phyloP scores from a whole-genome alignment of 2,329 filamentous ascomycete species.

The Botrytis fragariae region DNA sequence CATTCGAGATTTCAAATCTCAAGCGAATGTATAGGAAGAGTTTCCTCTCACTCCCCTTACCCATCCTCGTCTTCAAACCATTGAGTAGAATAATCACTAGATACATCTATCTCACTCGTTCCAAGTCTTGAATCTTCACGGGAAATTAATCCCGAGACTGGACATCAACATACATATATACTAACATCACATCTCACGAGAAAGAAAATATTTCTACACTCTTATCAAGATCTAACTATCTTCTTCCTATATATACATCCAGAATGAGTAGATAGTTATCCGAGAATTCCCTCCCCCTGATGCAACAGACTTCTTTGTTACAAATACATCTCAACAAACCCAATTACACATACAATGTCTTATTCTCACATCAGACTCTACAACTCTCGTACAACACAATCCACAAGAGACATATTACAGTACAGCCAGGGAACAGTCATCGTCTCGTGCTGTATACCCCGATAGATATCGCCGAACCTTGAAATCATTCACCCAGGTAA shows the following conservation, averaged over 20 bases:
- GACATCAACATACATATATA: no score
- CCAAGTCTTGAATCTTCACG: no score
- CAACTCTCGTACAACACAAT: rapidly evolving
- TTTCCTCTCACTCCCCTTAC: no score
- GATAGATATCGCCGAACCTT: no score
- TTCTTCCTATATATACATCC: neutral
- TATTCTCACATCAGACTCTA: rapidly evolving
- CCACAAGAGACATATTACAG: neutral
- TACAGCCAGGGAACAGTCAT: no score
- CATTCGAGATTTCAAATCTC: no score
- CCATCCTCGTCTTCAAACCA: rapidly evolving
- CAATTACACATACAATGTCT: neutral
- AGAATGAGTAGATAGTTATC: neutral
- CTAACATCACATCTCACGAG: no score
- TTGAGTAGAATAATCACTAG: rapidly evolving
- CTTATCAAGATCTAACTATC: rapidly evolving
- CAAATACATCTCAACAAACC: neutral
- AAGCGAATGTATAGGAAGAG: rapidly evolving
- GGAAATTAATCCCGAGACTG: no score
- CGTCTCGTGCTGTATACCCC: no score
- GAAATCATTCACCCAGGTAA: neutral
- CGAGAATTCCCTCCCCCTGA: no score
- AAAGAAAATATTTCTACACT: neutral
- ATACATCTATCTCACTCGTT: no score
- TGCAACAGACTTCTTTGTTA: no score